Evolutionary conservation across 805 yeast species (phyloP).

Genomic region (Cyberlindnera saturnus): DNA sequence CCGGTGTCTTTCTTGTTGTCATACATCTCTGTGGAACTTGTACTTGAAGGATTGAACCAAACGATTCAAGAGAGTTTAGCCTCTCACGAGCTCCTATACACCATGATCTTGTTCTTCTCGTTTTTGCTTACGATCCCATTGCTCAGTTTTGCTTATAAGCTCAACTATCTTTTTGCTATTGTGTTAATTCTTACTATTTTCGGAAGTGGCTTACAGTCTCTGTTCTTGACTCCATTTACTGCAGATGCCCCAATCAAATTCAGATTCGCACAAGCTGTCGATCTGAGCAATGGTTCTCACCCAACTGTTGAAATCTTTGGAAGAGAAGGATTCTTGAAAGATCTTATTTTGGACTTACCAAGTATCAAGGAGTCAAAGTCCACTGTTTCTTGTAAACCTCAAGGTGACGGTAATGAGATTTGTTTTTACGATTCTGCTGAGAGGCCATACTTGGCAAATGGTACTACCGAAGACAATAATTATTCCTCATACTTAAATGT

Average conservation of each 20-base stretch:
- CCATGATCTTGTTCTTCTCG: constrained; percentile 29
- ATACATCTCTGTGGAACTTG: constrained; percentile 43
- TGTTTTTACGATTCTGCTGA: constrained; percentile 45
- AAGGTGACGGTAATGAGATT: constrained; percentile 41
- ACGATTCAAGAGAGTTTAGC: constrained; percentile 59
- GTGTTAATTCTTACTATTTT: constrained; percentile 34
- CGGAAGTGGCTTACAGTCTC: constrained; percentile 32
- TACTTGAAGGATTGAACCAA: constrained; percentile 62
- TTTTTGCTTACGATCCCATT: constrained; percentile 42
- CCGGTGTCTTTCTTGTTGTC: constrained; percentile 59
- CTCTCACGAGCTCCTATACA: constrained; percentile 35
- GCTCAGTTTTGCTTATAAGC: constrained; percentile 63
- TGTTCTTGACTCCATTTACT: constrained; percentile 53
- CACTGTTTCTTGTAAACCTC: constrained; percentile 29
- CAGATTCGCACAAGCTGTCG: constrained; percentile 58
- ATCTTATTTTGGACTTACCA: constrained; percentile 56
- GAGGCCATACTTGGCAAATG: constrained; percentile 42
- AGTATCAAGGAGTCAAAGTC: constrained; percentile 38
- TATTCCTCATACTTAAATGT: constrained; percentile 42
- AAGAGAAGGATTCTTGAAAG: constrained; percentile 40
- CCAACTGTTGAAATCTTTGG: constrained; percentile 44
- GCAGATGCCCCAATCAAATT: constrained; percentile 61
- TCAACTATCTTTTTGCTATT: constrained; percentile 45
- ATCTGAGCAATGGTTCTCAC: constrained; percentile 29
- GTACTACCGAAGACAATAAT: constrained; percentile 26